phyloP scores from a whole-genome alignment of 164 flowering plant genomes.

The Santalum album region DNA sequence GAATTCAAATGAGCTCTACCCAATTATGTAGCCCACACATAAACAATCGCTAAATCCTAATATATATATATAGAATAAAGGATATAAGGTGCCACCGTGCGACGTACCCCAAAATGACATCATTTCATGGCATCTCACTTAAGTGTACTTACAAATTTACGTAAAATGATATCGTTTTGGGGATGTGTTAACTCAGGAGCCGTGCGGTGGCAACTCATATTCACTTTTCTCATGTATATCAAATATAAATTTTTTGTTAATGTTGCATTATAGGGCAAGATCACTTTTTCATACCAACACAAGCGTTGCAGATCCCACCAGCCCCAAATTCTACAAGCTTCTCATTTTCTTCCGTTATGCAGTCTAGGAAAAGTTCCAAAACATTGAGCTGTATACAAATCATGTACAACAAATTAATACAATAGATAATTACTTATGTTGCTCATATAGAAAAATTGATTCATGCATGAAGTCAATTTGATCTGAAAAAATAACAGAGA shows the following conservation, averaged over 20 bases:
- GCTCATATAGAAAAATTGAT: background rate
- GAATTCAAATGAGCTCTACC: background rate
- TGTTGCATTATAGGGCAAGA: background rate
- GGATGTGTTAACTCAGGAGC: too few relatives aligned
- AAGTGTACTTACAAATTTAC: too few relatives aligned
- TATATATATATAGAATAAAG: too few relatives aligned
- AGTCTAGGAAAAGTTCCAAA: slow-evolving; percentile 87
- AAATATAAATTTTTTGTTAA: background rate
- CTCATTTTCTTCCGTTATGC: slow-evolving; percentile 90
- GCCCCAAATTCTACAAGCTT: slow-evolving; percentile 80
- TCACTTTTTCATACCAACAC: slow-evolving; percentile 37
- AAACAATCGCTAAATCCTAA: too few relatives aligned
- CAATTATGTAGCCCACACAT: background rate
- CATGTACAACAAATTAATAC: background rate
- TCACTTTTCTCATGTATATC: too few relatives aligned
- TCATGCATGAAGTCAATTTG: background rate
- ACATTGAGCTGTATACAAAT: slow-evolving; percentile 66
- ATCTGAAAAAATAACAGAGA: background rate
- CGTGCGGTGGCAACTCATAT: too few relatives aligned
- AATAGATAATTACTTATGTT: too few relatives aligned
- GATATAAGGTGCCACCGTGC: too few relatives aligned
- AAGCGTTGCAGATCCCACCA: slow-evolving; percentile 84
- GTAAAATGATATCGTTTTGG: too few relatives aligned
- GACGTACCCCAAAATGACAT: too few relatives aligned
- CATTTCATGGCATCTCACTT: too few relatives aligned